Percentiles rank a stretch among this genome's conserved stretches.
Evolutionary conservation across 176 grass and related monocot genomes (phyloP).

Genomic region (Raddia distichophylla): DNA sequence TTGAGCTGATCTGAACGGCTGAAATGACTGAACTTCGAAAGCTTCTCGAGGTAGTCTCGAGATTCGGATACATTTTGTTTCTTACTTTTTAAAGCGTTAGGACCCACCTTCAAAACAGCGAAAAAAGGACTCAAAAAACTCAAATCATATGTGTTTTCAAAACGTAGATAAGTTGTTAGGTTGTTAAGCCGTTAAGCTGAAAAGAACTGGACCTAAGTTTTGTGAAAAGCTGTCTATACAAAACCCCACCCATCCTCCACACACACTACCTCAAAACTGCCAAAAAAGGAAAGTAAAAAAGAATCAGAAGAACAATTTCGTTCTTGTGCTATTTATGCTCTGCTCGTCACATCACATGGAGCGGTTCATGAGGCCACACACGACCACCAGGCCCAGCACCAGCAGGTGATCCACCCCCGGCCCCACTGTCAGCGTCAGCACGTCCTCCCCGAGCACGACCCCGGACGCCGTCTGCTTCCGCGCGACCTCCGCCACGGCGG

Average conservation of each 20-base stretch:
- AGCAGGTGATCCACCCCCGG: conserved; percentile 63
- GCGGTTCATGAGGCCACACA: conserved; percentile 61
- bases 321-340: not conserved
- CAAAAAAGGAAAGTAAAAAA: not conserved
- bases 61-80: no score
- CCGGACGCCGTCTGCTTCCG: conserved; percentile 65
- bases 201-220: not conserved
- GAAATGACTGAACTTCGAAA: no score
- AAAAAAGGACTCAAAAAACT: no score
- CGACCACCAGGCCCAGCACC: conserved; percentile 58
- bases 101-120: no score
- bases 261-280: not conserved
- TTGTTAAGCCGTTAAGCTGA: no score
- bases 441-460: conserved; percentile 59
- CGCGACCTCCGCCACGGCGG: conserved; percentile 13
- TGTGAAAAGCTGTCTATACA: not conserved
- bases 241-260: no score
- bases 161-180: no score
- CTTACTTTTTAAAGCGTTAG: no score
- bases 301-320: not conserved
- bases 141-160: no score
- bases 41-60: no score
- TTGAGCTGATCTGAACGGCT: no score
- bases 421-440: conserved; percentile 59
- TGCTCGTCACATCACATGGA: conserved; percentile 6